phyloP scores from a whole-genome alignment of 176 grass and related monocot species.

The Hsuehochloa calcarea region DNA sequence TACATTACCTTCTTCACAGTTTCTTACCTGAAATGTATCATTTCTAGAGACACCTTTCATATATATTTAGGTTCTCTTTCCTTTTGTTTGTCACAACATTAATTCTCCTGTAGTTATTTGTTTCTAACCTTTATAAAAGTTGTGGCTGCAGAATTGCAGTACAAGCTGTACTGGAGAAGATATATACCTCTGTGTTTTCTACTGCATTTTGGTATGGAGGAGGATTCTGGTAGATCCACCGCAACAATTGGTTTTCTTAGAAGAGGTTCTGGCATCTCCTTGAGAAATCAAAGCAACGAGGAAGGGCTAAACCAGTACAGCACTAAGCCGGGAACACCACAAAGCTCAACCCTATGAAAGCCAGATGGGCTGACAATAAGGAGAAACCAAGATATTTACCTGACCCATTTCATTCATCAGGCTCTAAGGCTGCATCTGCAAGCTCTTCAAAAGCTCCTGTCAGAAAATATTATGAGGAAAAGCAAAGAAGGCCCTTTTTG shows the following conservation, averaged over 20 bases:
- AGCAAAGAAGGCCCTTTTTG: conserved; percentile 41
- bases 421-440: conserved; percentile 44
- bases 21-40: background rate
- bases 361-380: conserved; percentile 46
- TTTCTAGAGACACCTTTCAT: background rate
- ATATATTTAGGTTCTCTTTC: background rate
- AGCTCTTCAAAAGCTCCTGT: conserved; percentile 52
- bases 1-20: conserved; percentile 14
- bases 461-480: conserved; percentile 48
- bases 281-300: conserved; percentile 50
- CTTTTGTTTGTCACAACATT: conserved; percentile 9
- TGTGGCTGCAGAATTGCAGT: conserved; percentile 21
- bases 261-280: conserved; percentile 41
- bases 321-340: conserved; percentile 42
- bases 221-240: conserved; percentile 31
- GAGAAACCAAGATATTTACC: conserved; percentile 51
- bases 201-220: conserved; percentile 50
- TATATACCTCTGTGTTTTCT: background rate
- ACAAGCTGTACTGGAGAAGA: conserved; percentile 23
- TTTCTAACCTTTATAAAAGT: conserved; percentile 14
- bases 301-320: conserved; percentile 29
- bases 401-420: conserved; percentile 22
- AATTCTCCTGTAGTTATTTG: background rate
- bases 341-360: conserved; percentile 46
- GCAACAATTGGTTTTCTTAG: conserved; percentile 42